phyloP scores from a whole-genome alignment of 306 rosid genomes.

The Vigna hirtella region DNA sequence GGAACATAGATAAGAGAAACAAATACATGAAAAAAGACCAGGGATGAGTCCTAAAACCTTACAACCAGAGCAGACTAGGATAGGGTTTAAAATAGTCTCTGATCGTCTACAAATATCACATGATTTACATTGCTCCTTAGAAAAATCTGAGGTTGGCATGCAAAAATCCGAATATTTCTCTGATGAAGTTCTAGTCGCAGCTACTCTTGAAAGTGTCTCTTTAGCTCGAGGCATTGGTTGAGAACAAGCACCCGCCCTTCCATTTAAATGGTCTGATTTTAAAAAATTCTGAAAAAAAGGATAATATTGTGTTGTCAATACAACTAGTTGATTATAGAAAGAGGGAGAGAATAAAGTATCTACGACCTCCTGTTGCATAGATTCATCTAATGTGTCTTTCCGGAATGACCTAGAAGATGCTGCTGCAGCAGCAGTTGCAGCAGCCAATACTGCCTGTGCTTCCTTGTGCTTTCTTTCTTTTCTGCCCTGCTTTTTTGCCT shows the following conservation, averaged over 20 bases:
- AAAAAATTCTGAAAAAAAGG: constrained; percentile 55
- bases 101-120: constrained; percentile 93
- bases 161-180: constrained; percentile 74
- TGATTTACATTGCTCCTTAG: constrained; percentile 82
- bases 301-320: constrained; percentile 30
- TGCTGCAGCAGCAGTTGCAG: constrained; percentile 99
- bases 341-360: constrained; percentile 21
- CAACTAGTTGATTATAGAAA: not conserved
- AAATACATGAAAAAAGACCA: constrained; percentile 15
- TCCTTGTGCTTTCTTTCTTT: constrained; percentile 94
- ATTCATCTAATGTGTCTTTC: constrained; percentile 78
- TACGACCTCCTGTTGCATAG: constrained; percentile 75
- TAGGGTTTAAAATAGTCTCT: constrained; percentile 80
- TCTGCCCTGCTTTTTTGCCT: constrained; percentile 96
- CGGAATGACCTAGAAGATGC: constrained; percentile 93
- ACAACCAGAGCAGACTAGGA: constrained; percentile 88
- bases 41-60: constrained; percentile 63
- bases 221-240: constrained; percentile 86
- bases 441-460: constrained; percentile 98
- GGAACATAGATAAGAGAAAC: constrained; percentile 33
- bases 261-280: constrained; percentile 56
- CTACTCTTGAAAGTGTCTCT: constrained; percentile 80
- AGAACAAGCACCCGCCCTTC: constrained; percentile 64
- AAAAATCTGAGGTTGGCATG: constrained; percentile 58
- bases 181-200: constrained; percentile 67